Percentiles rank a stretch among this genome's conserved stretches.
Conservation (phyloP, 108 stramenopile genomes). For the Skeletonema menzelii region DNA sequence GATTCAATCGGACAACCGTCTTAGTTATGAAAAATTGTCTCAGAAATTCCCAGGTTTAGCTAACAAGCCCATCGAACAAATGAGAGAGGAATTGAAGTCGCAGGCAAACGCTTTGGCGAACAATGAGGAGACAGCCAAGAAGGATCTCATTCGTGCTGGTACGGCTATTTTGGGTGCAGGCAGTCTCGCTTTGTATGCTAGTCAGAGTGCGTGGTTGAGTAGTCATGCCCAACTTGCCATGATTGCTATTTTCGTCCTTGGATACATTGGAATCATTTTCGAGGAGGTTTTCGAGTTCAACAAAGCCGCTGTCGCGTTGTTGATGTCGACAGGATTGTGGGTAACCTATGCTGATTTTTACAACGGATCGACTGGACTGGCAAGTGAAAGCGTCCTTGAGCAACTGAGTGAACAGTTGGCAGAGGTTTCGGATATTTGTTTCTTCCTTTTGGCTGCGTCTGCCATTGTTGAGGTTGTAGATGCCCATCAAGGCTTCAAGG, state of each 20-base stretch:
- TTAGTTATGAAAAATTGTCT: constrained; percentile 61
- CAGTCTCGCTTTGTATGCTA: constrained; percentile 65
- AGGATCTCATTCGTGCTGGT: constrained; percentile 71
- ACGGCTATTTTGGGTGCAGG: constrained; percentile 54
- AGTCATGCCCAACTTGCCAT: constrained; percentile 78
- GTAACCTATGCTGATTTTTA: constrained; percentile 92
- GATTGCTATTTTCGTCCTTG: constrained; percentile 88
- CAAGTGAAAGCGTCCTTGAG: constrained; percentile 63
- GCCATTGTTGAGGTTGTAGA: constrained; percentile 96
- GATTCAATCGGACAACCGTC: constrained; percentile 80
- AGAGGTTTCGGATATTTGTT: constrained; percentile 95
- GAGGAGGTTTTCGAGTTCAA: constrained; percentile 94
- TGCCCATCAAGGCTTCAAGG: constrained; percentile 94
- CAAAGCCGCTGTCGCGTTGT: constrained; percentile 89
- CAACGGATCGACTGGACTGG: constrained; percentile 59
- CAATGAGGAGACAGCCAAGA: constrained; percentile 70
- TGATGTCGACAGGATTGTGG: constrained; percentile 94
- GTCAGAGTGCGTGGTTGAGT: constrained; percentile 76
- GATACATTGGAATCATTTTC: constrained; percentile 93
- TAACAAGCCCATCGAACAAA: constrained; percentile 64
- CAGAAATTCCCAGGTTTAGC: constrained; percentile 73
- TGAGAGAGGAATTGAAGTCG: constrained; percentile 77
- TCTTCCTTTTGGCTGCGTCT: constrained; percentile 92
- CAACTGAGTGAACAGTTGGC: constrained; percentile 88
- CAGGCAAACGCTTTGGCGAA: constrained; percentile 67